A percentile compares a stretch with the other conserved stretches of the same genome.
Evolutionary conservation across 106 monocot genomes (phyloP).

Genomic region (Allium cepa): DNA sequence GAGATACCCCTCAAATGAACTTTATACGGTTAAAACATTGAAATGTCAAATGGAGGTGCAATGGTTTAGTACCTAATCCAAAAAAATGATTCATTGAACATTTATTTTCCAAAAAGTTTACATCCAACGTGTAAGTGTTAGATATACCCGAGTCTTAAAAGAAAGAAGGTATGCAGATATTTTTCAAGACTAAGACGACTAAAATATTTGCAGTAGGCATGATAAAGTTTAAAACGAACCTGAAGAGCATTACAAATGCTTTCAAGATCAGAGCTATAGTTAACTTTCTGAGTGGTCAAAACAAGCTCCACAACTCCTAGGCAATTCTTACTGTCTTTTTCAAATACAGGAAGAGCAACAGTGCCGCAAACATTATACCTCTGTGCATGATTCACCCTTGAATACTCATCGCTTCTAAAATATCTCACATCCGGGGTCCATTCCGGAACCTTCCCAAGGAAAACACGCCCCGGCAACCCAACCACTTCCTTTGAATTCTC

Average conservation of each 20-base stretch:
- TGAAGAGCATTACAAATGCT: conserved; percentile 81
- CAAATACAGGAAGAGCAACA: conserved; percentile 72
- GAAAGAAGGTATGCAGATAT: too few species aligned
- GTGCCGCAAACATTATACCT: conserved; percentile 43
- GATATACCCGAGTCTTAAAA: too few species aligned
- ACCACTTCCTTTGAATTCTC: conserved; percentile 29
- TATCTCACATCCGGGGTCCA: conserved; percentile 91
- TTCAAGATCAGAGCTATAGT: conserved; percentile 61
- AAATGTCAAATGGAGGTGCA: too few species aligned
- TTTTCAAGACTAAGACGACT: too few species aligned
- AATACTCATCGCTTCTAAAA: conserved; percentile 59
- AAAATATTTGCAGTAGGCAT: too few species aligned
- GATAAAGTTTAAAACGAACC: conserved; percentile 22
- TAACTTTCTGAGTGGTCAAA: conserved; percentile 53
- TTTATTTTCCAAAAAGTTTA: too few species aligned
- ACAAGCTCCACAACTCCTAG: conserved; percentile 89
- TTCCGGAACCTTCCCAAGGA: conserved; percentile 68
- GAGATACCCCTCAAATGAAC: too few species aligned
- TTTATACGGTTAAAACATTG: too few species aligned
- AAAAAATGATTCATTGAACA: too few species aligned
- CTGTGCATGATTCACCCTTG: conserved; percentile 53
- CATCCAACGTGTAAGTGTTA: too few species aligned
- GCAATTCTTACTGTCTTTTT: conserved; percentile 33
- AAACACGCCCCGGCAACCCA: conserved; percentile 85
- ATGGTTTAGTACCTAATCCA: too few species aligned